A percentile compares a stretch with the other conserved stretches of the same genome.
These are phyloP conservation scores for Hibiscus mutabilis DNA, from an alignment of 345 rosid genomes.

Conservation along the genomic window DNA sequence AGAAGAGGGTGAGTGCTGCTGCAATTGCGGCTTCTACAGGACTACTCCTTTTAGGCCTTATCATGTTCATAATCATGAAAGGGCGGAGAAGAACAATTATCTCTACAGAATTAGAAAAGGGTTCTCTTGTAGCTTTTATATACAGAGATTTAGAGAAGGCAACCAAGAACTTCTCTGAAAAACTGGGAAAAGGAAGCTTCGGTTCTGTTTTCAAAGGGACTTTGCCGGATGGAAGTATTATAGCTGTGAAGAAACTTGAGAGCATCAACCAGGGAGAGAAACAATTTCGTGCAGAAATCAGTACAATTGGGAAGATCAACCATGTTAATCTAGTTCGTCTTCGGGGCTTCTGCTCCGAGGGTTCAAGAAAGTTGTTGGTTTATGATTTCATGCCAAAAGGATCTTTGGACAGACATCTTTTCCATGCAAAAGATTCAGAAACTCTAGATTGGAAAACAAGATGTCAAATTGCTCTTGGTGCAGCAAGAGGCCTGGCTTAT, in stretches of 20 bases:
- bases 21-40: constrained; percentile 31
- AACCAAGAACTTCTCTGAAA: constrained; percentile 67
- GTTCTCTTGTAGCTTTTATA: constrained; percentile 57
- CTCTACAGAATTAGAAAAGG: constrained; percentile 33
- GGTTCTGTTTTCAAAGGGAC: constrained; percentile 80
- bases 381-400: constrained; percentile 77
- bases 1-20: constrained; percentile 26
- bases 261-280: constrained; percentile 75
- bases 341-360: constrained; percentile 76
- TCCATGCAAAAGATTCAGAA: constrained; percentile 22
- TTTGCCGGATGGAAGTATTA: constrained; percentile 46
- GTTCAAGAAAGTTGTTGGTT: constrained; percentile 47
- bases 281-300: constrained; percentile 74
- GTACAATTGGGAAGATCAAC: constrained; percentile 67
- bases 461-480: constrained; percentile 60
- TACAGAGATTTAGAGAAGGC: constrained; percentile 59
- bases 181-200: constrained; percentile 77
- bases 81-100: constrained; percentile 26
- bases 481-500: constrained; percentile 69
- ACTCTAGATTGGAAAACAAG: constrained; percentile 55
- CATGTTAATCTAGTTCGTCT: constrained; percentile 76
- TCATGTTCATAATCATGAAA: constrained; percentile 29
- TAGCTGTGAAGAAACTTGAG: constrained; percentile 81
- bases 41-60: constrained; percentile 20
- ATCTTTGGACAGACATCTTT: constrained; percentile 60